Percentiles rank a stretch among this genome's conserved stretches.
Evolutionary conservation across 1,139 yeast species (phyloP).

Genomic region (Pichia sp.): DNA sequence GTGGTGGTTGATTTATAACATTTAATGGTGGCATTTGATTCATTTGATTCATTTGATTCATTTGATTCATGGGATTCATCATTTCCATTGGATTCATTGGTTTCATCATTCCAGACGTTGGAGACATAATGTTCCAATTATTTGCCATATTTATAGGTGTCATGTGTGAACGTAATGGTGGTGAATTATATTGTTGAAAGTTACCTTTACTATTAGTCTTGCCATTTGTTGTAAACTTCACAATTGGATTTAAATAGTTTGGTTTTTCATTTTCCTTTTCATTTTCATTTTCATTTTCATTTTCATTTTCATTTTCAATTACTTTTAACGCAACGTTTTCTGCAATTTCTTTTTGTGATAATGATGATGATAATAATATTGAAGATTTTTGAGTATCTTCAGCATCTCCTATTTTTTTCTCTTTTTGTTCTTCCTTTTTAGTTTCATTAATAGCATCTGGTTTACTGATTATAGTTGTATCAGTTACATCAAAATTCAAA

Average conservation of each 20-base stretch:
- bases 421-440: not conserved
- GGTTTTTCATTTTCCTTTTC: not conserved
- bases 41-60: not conserved
- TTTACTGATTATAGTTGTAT: not conserved
- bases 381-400: not conserved
- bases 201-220: not conserved
- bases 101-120: not conserved
- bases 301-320: not conserved
- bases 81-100: not conserved
- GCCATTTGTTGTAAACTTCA: not conserved
- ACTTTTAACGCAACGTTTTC: conserved; percentile 7
- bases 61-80: not conserved
- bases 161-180: not conserved
- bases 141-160: not conserved
- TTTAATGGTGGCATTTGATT: not conserved
- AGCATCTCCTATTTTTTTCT: not conserved
- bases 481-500: conserved; percentile 1
- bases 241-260: not conserved
- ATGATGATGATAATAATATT: not conserved
- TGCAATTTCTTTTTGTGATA: not conserved
- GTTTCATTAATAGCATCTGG: not conserved
- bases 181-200: not conserved
- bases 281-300: not conserved
- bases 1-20: not conserved
- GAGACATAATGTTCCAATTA: not conserved